These are phyloP conservation scores for Backusella australiensis DNA, from an alignment of 192 early-diverging fungal species.

Conservation along the genomic window DNA sequence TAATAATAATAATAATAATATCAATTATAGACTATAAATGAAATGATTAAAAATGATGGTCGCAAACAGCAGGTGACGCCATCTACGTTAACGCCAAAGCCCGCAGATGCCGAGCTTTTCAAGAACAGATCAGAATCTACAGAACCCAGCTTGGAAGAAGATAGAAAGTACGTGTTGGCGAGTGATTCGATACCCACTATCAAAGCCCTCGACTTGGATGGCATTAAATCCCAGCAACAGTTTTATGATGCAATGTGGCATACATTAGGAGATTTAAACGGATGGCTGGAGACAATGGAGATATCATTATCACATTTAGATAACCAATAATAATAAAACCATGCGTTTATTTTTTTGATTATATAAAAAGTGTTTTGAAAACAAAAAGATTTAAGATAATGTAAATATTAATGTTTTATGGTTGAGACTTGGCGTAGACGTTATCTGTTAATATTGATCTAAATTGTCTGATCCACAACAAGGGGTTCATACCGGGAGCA, in stretches of 20 bases:
- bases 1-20: neutral
- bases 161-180: neutral
- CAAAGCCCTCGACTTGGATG: neutral
- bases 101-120: neutral
- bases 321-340: neutral
- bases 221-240: neutral
- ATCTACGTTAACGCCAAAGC: neutral
- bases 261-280: conserved; percentile 10
- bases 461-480: no score
- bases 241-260: conserved; percentile 14
- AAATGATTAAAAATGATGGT: neutral
- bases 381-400: neutral
- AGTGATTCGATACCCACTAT: neutral
- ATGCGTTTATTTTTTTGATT: neutral
- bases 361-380: neutral
- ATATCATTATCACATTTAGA: conserved; percentile 9
- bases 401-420: no score
- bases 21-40: neutral
- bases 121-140: neutral
- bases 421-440: no score
- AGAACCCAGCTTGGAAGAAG: neutral
- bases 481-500: no score
- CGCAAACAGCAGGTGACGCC: neutral
- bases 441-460: no score
- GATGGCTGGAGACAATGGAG: conserved; percentile 12